A percentile compares a stretch with the other conserved stretches of the same genome.
Evolutionary conservation across 2,329 filamentous ascomycete genomes (phyloP).

Genomic region (Tolypocladium guangdongense): DNA sequence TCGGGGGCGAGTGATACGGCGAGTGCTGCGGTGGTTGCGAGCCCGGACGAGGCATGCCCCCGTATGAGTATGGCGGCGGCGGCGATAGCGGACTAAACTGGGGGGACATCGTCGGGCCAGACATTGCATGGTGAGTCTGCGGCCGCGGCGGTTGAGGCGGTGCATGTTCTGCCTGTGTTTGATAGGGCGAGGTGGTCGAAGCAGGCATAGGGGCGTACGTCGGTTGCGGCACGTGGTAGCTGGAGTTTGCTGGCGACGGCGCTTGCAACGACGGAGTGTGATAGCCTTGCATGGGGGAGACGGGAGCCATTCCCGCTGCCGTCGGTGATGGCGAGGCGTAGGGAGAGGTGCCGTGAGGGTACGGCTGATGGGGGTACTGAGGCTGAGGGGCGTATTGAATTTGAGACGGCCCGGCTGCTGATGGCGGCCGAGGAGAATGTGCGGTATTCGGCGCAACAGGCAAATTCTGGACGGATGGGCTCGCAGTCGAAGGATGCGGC

Average conservation of each 20-base stretch:
- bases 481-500: background rate
- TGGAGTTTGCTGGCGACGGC: background rate
- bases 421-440: background rate
- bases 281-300: background rate
- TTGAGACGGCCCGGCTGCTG: background rate
- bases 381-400: background rate
- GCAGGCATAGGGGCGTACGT: conserved; percentile 5
- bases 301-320: background rate
- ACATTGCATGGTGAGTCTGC: conserved; percentile 2
- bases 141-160: conserved; percentile 5
- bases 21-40: conserved; percentile 5
- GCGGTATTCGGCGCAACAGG: background rate
- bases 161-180: background rate
- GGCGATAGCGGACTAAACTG: conserved; percentile 4
- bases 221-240: conserved; percentile 2
- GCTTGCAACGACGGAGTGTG: background rate
- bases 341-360: background rate
- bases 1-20: conserved; percentile 2
- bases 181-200: background rate
- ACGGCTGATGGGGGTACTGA: background rate
- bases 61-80: conserved; percentile 2
- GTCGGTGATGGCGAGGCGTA: background rate
- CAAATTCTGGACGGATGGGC: background rate
- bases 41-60: background rate
- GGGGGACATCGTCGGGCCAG: background rate